Evolutionary conservation across 495 filamentous ascomycete genomes (phyloP), one percentile per base, ranked within the genome.

Genomic region (Lophium mytilinum): DNA sequence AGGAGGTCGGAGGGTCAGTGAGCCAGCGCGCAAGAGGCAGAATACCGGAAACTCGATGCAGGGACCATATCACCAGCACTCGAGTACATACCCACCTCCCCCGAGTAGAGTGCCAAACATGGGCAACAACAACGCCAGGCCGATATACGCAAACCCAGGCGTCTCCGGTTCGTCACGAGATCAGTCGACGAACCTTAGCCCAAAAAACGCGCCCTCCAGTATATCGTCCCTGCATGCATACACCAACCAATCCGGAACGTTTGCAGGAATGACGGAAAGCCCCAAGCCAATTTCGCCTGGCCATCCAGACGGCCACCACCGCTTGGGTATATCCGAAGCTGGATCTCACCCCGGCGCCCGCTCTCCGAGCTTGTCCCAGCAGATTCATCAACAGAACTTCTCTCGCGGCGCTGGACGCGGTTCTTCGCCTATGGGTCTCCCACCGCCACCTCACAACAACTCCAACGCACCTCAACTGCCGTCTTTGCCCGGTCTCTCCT

Each of bases 261-360:
- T 86, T 68, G 77, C 83, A 14, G 77, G 78, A 54, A 87, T 94
- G 78, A 90, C 85, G 4, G 90, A 95, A 66, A 92, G 86, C 60
- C 89, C 90, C 0, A 92, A 88, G 66, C 88, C 90, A 4, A 74
- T 95, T 35, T 95, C 89, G 36, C 90, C 90, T 4, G 82, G 80
- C 61, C 81, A 80, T 17, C 71, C 78, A 41, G 80, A 83, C 47
- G 7, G 18, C 9, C 75, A 80, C 30, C 79, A 83, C 56, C 80
- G 84, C 60, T 72, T 80, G 7, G 75, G 78, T 34, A 80, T 83
- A 8, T 51, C 60, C 43, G 80, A 82, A 46, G 54, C 73, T 37
- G 71, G 76, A 56, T 61, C 69, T 54, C 66, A 79, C 30, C 78
- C 77, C 59, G 79, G 82, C 30, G 80, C 83, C 51, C 78, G 87